These are phyloP conservation scores for Xylariaceae sp. DNA, from an alignment of 2,329 filamentous ascomycete species.

Conservation along the genomic window DNA sequence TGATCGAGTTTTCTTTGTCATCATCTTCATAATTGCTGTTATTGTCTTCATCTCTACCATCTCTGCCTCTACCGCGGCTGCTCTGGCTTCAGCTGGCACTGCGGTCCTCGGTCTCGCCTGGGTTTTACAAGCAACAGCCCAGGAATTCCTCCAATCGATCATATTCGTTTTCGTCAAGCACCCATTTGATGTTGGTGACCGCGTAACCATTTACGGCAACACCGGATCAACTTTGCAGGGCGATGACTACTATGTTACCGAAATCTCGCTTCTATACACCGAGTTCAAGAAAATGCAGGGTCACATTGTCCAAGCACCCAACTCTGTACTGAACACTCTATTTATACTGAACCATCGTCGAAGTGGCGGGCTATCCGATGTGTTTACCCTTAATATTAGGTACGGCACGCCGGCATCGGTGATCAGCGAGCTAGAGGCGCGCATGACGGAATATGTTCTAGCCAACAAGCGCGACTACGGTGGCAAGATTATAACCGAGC, in stretches of 20 bases:
- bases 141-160: conserved; percentile 89
- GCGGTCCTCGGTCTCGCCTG: conserved; percentile 85
- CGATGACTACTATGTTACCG: conserved; percentile 94
- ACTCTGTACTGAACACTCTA: conserved; percentile 85
- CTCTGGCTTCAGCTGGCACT: conserved; percentile 84
- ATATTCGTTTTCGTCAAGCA: conserved; percentile 98
- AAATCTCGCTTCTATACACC: conserved; percentile 88
- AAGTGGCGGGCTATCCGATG: conserved; percentile 82
- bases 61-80: conserved; percentile 83
- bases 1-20: conserved; percentile 82
- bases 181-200: conserved; percentile 92
- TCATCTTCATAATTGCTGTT: conserved; percentile 74
- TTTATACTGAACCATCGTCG: conserved; percentile 95
- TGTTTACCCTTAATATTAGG: conserved; percentile 76
- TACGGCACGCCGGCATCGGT: conserved; percentile 80
- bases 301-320: conserved; percentile 91
- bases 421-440: conserved; percentile 75
- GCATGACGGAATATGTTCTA: conserved; percentile 77
- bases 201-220: conserved; percentile 87
- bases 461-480: conserved; percentile 88
- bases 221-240: conserved; percentile 73
- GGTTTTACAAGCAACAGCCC: conserved; percentile 87
- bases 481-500: conserved; percentile 78
- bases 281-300: conserved; percentile 99
- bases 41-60: conserved; percentile 87